A percentile compares a stretch with the other conserved stretches of the same genome.
phyloP scores from a whole-genome alignment of 148 eudicot species.

The Gaultheria prostrata region DNA sequence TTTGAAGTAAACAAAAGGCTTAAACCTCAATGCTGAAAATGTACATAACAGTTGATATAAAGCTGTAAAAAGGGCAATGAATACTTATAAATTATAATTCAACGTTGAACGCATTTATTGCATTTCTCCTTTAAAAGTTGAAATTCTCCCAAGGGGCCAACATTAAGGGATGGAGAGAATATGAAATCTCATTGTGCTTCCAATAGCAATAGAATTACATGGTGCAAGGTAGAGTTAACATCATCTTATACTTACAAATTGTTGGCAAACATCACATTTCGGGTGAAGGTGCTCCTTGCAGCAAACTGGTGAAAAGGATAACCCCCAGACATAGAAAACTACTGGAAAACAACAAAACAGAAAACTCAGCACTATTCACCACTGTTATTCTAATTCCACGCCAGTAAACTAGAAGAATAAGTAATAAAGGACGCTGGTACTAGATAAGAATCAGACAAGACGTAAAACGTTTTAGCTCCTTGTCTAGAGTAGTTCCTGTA shows the following conservation, averaged over 20 bases:
- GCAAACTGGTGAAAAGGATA: constrained; percentile 80
- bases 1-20: not conserved
- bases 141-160: not conserved
- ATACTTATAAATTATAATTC: not conserved
- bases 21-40: not conserved
- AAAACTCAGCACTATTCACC: not conserved
- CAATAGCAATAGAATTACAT: not conserved
- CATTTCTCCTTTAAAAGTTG: not conserved
- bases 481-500: constrained; percentile 20
- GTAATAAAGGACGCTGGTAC: not conserved
- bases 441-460: not conserved
- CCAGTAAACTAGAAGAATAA: not conserved
- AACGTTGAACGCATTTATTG: not conserved
- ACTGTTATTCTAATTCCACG: not conserved
- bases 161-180: not conserved
- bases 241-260: constrained; percentile 51
- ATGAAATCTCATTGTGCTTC: not conserved
- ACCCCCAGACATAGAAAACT: constrained; percentile 87
- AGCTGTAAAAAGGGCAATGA: not conserved
- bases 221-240: not conserved
- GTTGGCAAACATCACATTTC: constrained; percentile 83
- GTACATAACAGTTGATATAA: not conserved
- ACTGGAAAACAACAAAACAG: constrained; percentile 17
- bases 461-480: not conserved
- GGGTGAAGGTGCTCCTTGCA: constrained; percentile 89